These are phyloP conservation scores for Wickerhamiella allomyrinae DNA, from an alignment of 805 yeast genomes.

Conservation along the genomic window DNA sequence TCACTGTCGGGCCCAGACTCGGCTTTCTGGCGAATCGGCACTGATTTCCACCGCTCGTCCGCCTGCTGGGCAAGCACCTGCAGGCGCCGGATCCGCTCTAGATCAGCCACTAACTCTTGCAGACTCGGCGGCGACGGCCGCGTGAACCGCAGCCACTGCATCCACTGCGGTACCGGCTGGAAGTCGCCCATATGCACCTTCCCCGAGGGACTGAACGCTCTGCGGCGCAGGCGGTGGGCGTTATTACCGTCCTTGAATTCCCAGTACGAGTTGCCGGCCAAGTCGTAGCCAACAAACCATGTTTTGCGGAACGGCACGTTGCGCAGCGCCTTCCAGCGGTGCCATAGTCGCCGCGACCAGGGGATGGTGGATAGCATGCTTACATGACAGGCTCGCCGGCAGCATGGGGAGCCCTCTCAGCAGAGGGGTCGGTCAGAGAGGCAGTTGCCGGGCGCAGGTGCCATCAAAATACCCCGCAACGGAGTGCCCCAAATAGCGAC, in stretches of 20 bases:
- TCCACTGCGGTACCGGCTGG: constrained; percentile 44
- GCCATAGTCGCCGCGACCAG: constrained; percentile 17
- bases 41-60: constrained; percentile 25
- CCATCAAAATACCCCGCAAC: too few relatives aligned
- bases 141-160: constrained; percentile 63
- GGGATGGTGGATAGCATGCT: constrained; percentile 5
- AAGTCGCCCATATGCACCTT: constrained; percentile 21
- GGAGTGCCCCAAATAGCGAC: too few relatives aligned
- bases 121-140: constrained; percentile 47
- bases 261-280: constrained; percentile 81
- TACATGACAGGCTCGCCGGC: neutral
- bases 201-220: constrained; percentile 39
- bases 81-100: constrained; percentile 39
- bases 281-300: constrained; percentile 58
- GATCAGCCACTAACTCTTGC: constrained; percentile 45
- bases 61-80: constrained; percentile 36
- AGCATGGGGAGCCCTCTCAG: too few relatives aligned
- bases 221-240: constrained; percentile 40
- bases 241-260: constrained; percentile 46
- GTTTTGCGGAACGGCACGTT: constrained; percentile 53
- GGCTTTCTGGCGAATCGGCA: constrained; percentile 19
- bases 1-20: constrained; percentile 3
- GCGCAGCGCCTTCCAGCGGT: constrained; percentile 46
- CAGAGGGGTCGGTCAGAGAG: too few relatives aligned
- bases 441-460: too few relatives aligned